Evolutionary conservation across 2,329 filamentous ascomycete species (phyloP).

Genomic region (Monosporascus sp.): DNA sequence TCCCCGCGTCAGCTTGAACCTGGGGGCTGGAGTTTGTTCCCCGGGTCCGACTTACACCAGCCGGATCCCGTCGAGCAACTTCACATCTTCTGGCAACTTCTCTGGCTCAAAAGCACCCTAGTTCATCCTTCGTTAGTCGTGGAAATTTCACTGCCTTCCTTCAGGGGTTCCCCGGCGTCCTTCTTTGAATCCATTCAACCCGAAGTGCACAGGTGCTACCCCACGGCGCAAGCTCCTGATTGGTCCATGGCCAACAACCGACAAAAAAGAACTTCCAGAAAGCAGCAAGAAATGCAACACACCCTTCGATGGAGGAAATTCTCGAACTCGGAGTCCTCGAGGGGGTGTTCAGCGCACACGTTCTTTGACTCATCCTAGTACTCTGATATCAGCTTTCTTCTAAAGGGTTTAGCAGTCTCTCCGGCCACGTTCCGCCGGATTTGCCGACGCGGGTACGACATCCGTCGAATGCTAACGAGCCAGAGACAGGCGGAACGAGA

Average conservation of each 20-base stretch:
- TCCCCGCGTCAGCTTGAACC: slow-evolving; percentile 6
- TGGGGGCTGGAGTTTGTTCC: not conserved
- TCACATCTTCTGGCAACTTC: slow-evolving; percentile 36
- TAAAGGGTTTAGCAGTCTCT: not conserved
- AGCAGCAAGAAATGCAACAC: not conserved
- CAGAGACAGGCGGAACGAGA: not conserved
- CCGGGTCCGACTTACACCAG: slow-evolving; percentile 41
- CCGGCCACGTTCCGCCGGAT: not conserved
- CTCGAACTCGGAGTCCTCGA: not conserved
- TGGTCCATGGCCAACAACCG: not conserved
- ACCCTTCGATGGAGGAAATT: not conserved
- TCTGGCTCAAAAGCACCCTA: slow-evolving; percentile 50
- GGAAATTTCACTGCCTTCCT: not conserved
- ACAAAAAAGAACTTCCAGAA: not conserved
- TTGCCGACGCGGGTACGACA: not conserved
- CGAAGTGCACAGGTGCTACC: too few species aligned
- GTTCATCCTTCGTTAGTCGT: not conserved
- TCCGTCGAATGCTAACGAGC: not conserved
- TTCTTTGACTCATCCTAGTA: not conserved
- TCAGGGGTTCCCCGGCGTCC: too few species aligned
- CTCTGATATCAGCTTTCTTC: not conserved
- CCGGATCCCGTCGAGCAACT: slow-evolving; percentile 45
- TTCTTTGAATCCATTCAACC: too few species aligned
- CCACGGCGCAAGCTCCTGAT: not conserved
- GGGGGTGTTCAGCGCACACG: not conserved